These are phyloP conservation scores for Dendrocalamus sinicus DNA, from an alignment of 176 grass and related monocot species.

Conservation along the genomic window DNA sequence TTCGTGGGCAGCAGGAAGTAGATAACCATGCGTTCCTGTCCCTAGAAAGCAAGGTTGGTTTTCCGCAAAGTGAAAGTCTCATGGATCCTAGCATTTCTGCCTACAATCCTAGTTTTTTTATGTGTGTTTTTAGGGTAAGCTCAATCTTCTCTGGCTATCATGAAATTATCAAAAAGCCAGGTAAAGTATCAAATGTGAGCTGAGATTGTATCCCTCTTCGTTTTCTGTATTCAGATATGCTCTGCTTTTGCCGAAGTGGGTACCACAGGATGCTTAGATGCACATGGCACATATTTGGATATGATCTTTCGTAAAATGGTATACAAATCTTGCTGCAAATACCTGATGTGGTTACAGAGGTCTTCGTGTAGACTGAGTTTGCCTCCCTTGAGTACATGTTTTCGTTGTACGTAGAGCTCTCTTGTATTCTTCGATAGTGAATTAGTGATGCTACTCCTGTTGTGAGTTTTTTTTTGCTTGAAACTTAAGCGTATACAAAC, in stretches of 20 bases:
- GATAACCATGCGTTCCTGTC: conserved; percentile 44
- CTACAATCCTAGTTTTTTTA: background rate
- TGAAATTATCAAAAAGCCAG: background rate
- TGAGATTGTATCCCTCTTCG: background rate
- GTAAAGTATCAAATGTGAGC: background rate
- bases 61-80: conserved; percentile 22
- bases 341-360: background rate
- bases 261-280: background rate
- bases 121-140: background rate
- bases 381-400: background rate
- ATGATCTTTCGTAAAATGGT: background rate
- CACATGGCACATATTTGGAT: background rate
- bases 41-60: conserved; percentile 33
- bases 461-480: background rate
- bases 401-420: background rate
- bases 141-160: background rate
- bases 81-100: background rate
- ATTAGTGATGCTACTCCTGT: background rate
- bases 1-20: conserved; percentile 42
- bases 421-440: background rate
- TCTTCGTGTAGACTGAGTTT: background rate
- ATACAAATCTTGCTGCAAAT: background rate
- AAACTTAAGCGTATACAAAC: too few species aligned
- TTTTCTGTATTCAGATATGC: background rate
- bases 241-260: background rate